Evolutionary conservation across 805 yeast species (phyloP).

Genomic region (Candida verbasci): DNA sequence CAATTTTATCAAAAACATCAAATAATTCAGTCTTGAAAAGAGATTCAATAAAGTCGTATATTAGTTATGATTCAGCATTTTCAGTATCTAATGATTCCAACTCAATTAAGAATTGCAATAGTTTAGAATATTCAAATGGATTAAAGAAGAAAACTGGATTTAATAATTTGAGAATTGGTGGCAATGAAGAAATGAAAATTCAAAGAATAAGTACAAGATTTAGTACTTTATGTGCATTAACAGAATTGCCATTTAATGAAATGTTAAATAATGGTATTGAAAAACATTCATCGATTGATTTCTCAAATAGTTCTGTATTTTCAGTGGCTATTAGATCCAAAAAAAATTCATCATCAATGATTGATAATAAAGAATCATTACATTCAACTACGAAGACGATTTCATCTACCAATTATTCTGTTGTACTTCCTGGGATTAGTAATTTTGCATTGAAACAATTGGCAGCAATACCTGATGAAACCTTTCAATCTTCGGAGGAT

Average conservation of each 20-base stretch:
- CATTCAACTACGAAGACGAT: slow-evolving; percentile 1
- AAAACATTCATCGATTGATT: slow-evolving; percentile 17
- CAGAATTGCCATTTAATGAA: slow-evolving; percentile 34
- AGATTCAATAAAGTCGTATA: slow-evolving; percentile 45
- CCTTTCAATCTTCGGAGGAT: slow-evolving; percentile 53
- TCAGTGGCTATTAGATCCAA: slow-evolving; percentile 20
- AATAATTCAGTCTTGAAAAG: slow-evolving; percentile 28
- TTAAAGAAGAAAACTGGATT: slow-evolving; percentile 49
- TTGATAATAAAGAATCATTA: slow-evolving; percentile 9
- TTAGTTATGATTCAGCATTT: slow-evolving; percentile 57
- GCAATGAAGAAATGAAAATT: slow-evolving; percentile 10
- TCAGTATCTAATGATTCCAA: slow-evolving; percentile 27
- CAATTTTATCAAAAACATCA: slow-evolving; percentile 25
- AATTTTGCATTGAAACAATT: slow-evolving; percentile 47
- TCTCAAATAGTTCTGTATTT: slow-evolving; percentile 31
- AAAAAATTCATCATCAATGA: too few species aligned
- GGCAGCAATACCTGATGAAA: slow-evolving; percentile 82
- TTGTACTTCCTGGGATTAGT: slow-evolving; percentile 54
- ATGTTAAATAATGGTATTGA: too few species aligned
- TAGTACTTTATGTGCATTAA: slow-evolving; percentile 35
- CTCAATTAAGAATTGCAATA: slow-evolving; percentile 10
- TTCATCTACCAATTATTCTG: slow-evolving; percentile 22
- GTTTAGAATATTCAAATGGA: slow-evolving; percentile 11
- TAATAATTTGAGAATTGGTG: slow-evolving; percentile 40
- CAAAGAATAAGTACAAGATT: slow-evolving; percentile 28